These are phyloP conservation scores for Cutaneotrichosporon daszewskae DNA, from an alignment of 1,284 basidiomycete genomes.

Conservation along the genomic window DNA sequence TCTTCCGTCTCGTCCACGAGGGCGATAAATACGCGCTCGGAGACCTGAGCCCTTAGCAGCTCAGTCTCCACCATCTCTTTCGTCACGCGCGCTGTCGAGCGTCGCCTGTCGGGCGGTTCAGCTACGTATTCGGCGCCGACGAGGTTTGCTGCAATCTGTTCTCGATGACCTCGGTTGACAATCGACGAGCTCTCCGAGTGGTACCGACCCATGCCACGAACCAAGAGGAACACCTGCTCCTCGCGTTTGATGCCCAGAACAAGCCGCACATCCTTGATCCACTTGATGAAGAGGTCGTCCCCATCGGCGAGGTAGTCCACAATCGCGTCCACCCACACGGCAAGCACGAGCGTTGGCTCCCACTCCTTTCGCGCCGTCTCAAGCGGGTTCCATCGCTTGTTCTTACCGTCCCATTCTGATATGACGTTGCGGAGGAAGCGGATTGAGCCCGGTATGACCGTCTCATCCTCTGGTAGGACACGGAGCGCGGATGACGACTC, in stretches of 20 bases:
- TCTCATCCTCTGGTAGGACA: conserved; percentile 24
- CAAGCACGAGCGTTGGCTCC: conserved; percentile 42
- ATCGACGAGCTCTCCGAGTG: conserved; percentile 31
- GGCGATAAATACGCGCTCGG: conserved; percentile 34
- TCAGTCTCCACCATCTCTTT: conserved; percentile 38
- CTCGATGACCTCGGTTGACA: conserved; percentile 33
- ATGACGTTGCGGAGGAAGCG: conserved; percentile 39
- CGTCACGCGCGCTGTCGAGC: conserved; percentile 14
- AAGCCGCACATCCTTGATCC: conserved; percentile 30
- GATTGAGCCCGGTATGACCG: conserved; percentile 31
- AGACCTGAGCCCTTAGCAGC: conserved; percentile 40
- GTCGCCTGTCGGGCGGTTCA: not conserved
- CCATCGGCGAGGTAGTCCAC: conserved; percentile 33
- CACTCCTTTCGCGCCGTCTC: conserved; percentile 38
- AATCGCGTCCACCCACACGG: conserved; percentile 37
- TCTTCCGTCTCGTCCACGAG: conserved; percentile 46
- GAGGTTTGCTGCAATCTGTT: conserved; percentile 31
- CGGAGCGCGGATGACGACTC: conserved; percentile 30
- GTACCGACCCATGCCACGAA: conserved; percentile 42
- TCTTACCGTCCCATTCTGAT: conserved; percentile 27
- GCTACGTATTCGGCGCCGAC: not conserved
- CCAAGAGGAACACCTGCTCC: conserved; percentile 39
- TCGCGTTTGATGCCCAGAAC: conserved; percentile 18
- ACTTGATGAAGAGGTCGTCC: conserved; percentile 22
- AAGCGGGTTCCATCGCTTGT: conserved; percentile 35